A percentile compares a stretch with the other conserved stretches of the same genome.
These are phyloP conservation scores for Conidiobolus incongruus DNA, from an alignment of 371 early-diverging fungal genomes.

Conservation along the genomic window DNA sequence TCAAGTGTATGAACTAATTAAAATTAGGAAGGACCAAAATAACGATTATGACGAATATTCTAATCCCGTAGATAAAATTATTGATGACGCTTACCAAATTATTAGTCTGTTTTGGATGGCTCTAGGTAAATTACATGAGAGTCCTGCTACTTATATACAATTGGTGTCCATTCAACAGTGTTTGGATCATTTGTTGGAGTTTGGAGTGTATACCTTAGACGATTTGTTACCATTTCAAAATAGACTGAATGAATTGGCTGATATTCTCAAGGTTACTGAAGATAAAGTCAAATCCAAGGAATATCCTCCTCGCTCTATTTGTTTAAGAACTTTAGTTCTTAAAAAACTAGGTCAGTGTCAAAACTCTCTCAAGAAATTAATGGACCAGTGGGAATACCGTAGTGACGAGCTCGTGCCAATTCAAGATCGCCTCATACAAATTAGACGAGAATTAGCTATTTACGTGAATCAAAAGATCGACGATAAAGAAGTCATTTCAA, in stretches of 20 bases:
- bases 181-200: slow-evolving; percentile 35
- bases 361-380: slow-evolving; percentile 12
- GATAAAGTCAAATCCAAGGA: slow-evolving; percentile 15
- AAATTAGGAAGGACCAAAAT: slow-evolving; percentile 15
- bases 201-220: slow-evolving; percentile 34
- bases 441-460: slow-evolving; percentile 29
- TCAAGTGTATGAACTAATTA: slow-evolving; percentile 24
- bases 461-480: slow-evolving; percentile 21
- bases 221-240: slow-evolving; percentile 32
- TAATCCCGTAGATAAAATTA: slow-evolving; percentile 42
- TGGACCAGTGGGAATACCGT: slow-evolving; percentile 9
- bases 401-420: slow-evolving; percentile 22
- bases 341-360: slow-evolving; percentile 10
- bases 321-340: neutral
- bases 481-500: slow-evolving; percentile 17
- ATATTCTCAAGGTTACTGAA: slow-evolving; percentile 25
- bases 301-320: slow-evolving; percentile 14
- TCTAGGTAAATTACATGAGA: slow-evolving; percentile 47
- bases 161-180: slow-evolving; percentile 57
- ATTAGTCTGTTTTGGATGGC: slow-evolving; percentile 58
- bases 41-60: slow-evolving; percentile 12
- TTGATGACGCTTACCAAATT: slow-evolving; percentile 59
- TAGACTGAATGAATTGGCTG: slow-evolving; percentile 28
- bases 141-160: slow-evolving; percentile 58
- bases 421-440: slow-evolving; percentile 31